Evolutionary conservation across 2,329 filamentous ascomycete species (phyloP), one percentile per base, ranked within the genome.

Genomic region (Arthroderma uncinatum): DNA sequence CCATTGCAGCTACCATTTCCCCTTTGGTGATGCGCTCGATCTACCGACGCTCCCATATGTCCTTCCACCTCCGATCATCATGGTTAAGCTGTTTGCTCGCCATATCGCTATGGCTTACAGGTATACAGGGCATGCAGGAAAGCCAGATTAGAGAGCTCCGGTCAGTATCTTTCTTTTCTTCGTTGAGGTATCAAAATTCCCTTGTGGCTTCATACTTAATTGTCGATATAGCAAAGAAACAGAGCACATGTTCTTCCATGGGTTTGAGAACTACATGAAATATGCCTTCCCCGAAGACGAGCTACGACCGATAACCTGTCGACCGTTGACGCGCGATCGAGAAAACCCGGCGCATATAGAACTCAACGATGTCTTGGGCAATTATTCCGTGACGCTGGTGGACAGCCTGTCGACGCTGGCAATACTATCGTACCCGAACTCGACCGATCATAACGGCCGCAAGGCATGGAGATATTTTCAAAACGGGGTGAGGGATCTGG

Each of bases 211-310:
- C 34, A 36, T 9, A 14, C 12, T 12, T n/a, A 30, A 30, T 21
- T 19, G 23, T 53, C 12, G 23, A 37, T 55, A 19, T 57, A 73
- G 74, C 62, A 71, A 71, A 64, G 75, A 77, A 64, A 74, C 74
- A 55, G 74, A 77, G 62, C 71, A 88, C 64, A 89, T 97, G 80
- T 97, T 97, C 76, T 95, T 95, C 72, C 93, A 98, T 77, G 93
- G 93, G 59, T 97, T 85, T 75, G 84, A 91, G 73, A 95, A 92
- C 71, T 98, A 98, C 76, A 93, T 96, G 84, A 75, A 82, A 62
- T 79, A 95, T 71, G 93, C 91, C 58, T 98, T 96, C 67, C 93
- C 93, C 10, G 93, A 97, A 72, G 93, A 98, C 68, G 93, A 92
- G 82, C 77, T 98, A 58, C 87, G 89, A 48, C 93, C 93, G 7